Evolutionary conservation across 331 rosid species (phyloP).

Genomic region (Ulmus americana): DNA sequence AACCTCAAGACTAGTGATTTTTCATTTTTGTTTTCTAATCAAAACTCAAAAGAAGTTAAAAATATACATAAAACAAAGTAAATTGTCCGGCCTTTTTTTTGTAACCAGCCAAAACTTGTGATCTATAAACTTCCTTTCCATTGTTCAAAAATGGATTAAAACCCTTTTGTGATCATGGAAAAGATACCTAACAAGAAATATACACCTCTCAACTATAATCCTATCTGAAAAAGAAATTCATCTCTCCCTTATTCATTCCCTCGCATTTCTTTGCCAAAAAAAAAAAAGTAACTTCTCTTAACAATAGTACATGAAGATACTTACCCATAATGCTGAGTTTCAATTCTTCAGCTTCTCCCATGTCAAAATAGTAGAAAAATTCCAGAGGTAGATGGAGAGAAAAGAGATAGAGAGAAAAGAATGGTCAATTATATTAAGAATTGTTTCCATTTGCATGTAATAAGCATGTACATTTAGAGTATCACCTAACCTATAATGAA

Average conservation of each 20-base stretch:
- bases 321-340: conserved; percentile 6
- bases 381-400: background rate
- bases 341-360: conserved; percentile 8
- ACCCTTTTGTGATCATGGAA: background rate
- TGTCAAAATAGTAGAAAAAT: background rate
- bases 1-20: background rate
- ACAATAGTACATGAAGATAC: background rate
- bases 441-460: background rate
- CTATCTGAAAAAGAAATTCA: too few species aligned
- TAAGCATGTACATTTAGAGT: background rate
- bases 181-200: too few species aligned
- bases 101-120: background rate
- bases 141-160: background rate
- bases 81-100: background rate
- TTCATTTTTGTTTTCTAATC: background rate
- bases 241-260: too few species aligned
- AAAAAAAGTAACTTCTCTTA: background rate
- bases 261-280: background rate
- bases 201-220: too few species aligned
- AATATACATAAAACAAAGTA: background rate
- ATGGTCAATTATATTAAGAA: background rate
- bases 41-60: background rate
- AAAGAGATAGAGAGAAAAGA: background rate
- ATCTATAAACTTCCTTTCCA: background rate
- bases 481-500: conserved; percentile 3